Evolutionary conservation across 331 rosid genomes (phyloP).

Genomic region (Quercus lobata): DNA sequence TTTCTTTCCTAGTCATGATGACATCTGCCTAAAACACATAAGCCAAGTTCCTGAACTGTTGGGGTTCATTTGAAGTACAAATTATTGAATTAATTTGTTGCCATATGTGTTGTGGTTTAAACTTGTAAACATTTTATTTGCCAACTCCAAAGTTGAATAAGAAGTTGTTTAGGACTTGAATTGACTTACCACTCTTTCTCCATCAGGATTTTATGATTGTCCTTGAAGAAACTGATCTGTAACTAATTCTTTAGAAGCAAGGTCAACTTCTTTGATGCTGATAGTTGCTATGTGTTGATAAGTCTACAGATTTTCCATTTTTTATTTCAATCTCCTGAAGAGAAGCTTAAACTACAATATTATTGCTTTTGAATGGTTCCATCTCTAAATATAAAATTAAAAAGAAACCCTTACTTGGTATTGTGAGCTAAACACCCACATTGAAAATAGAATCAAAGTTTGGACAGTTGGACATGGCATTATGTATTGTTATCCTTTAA

Average conservation of each 20-base stretch:
- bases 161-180: not conserved
- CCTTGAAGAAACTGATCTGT: too few species aligned
- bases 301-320: constrained; percentile 1
- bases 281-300: constrained; percentile 6
- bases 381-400: not conserved
- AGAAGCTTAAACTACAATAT: not conserved
- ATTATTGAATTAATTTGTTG: not conserved
- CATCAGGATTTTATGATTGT: too few species aligned
- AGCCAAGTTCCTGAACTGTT: too few species aligned
- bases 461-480: not conserved
- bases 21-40: too few species aligned
- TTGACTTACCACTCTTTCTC: not conserved
- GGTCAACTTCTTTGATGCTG: not conserved
- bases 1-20: not conserved
- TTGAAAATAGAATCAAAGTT: not conserved
- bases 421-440: not conserved
- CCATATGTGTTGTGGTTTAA: not conserved
- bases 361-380: not conserved
- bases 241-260: not conserved
- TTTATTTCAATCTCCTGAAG: not conserved
- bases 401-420: not conserved
- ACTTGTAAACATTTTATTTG: constrained; percentile 6
- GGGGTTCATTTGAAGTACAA: not conserved
- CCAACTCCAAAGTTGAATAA: not conserved
- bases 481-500: not conserved